Base-by-base conservation (phyloP, 164 flowering plant genomes). In the Nymphaea thermarum region DNA sequence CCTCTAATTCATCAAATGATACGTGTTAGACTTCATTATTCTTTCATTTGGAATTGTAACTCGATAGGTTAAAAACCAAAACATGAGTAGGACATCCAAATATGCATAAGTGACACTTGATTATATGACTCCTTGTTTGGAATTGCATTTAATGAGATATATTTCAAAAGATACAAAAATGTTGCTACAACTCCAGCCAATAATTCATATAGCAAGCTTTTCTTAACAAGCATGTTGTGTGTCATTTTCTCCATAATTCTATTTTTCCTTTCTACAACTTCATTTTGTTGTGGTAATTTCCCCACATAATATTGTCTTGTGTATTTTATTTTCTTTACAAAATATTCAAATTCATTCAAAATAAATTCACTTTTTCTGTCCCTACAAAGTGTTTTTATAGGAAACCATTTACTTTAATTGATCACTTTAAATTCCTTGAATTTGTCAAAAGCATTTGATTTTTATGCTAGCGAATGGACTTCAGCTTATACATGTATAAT, bases 41-140 rank as follows among this genome's bases (percentile, higher is more conserved):
- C 2, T 47, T 12, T 12, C 12, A 47, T 47, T 47, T 47, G 7
- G 11, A 47, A 47, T 25, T 25, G 5, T 55, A 63, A 16, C 25
- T 70, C 70, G 3, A n/a, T 2, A 14, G 36, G 15, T 1, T 44
- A 15, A 8, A 3, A 3, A 74, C 59, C 3, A 42, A 45, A 0
- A 42, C 68, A 67, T 74, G 67, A 2, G 42, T 16, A 10, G 70
- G 14, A 42, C 65, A 66, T 5, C 2, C 73, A 67, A 71, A 47
- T 63, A 12, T 59, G 42, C 42, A 51, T 44, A 41, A 15, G 53
- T 68, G 12, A 42, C 51, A 6, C 4, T 25, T 71, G 71, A 5
- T 16, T 25, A 25, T 25, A 16, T 12, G 68, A 66, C 4, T 68
- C 71, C n/a, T 11, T 42, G 4, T 64, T 60, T 2, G 10, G 1